Base-by-base conservation (phyloP, 192 early-diverging fungal genomes). In the Entomortierella parvispora region DNA sequence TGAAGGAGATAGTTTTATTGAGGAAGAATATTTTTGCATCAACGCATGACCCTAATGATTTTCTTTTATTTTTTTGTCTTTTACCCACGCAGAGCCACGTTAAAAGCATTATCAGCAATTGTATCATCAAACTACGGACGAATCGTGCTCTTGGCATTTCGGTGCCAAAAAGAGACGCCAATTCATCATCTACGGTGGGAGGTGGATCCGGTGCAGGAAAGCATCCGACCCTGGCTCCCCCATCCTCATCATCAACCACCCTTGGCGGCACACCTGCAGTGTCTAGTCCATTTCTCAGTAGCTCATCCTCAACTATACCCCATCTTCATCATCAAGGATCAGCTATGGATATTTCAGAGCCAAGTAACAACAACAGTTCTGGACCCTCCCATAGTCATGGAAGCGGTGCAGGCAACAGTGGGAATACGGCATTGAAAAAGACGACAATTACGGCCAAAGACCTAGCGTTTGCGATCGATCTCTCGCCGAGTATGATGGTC, bases 41-140 rank as follows among this genome's bases (percentile, higher is more conserved):
- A n/a, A n/a, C n/a, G n/a, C n/a, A n/a, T n/a, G n/a, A n/a, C n/a
- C n/a, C n/a, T n/a, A n/a, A n/a, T n/a, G n/a, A n/a, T n/a, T n/a
- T n/a, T n/a, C n/a, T 17, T 54, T 53, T 55, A 54, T 46, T 56
- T 57, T 26, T 14, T 23, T 37, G 18, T 29, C 43, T 31, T 8
- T 3, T 15, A 23, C 46, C 29, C 29, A 6, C 44, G 25, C 49
- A 86, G 83, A 84, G 82, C 54, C 90, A 93, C 57, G 80, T 93
- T 56, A 89, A 90, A 56, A 87, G 87, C 52, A 81, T 90, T 12
- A 80, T 93, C 44, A 89, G 87, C 28, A 90, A 89, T 29, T 86
- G 85, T 55, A 87, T 93, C 28, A 86, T 84, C 80, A 90, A 91
- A 54, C 70, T 84, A 40, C 82, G 91, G 28, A 81, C 84, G 5